phyloP scores from a whole-genome alignment of 2,329 filamentous ascomycete species.

The Fusarium illudens region DNA sequence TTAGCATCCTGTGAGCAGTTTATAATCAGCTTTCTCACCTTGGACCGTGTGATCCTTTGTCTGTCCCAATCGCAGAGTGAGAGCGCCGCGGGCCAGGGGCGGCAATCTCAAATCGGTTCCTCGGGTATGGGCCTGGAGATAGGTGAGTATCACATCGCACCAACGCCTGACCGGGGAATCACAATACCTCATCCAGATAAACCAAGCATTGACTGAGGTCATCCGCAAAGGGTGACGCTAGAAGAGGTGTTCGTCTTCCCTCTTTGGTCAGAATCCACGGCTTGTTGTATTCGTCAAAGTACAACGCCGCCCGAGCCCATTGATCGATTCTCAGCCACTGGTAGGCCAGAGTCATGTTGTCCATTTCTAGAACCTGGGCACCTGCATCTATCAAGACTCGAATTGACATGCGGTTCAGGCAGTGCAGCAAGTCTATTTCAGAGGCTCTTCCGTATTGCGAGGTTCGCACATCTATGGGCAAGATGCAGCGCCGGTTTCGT shows the following conservation, averaged over 20 bases:
- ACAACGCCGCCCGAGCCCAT: constrained; percentile 60
- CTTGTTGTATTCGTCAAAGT: constrained; percentile 51
- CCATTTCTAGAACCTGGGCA: constrained; percentile 69
- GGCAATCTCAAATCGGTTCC: constrained; percentile 68
- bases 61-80: constrained; percentile 65
- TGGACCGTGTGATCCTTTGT: constrained; percentile 65
- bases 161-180: too few relatives aligned
- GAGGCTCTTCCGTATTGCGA: constrained; percentile 53
- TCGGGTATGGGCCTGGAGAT: constrained; percentile 33
- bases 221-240: constrained; percentile 34
- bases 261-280: constrained; percentile 33
- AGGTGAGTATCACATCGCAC: neutral
- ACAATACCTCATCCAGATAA: constrained; percentile 66
- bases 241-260: constrained; percentile 22
- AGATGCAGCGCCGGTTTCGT: constrained; percentile 59
- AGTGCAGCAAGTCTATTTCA: constrained; percentile 46
- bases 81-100: constrained; percentile 54
- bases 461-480: constrained; percentile 43
- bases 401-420: constrained; percentile 45
- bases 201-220: constrained; percentile 50
- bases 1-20: neutral
- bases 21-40: constrained; percentile 47
- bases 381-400: constrained; percentile 70
- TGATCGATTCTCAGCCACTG: constrained; percentile 60
- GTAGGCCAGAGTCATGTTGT: constrained; percentile 59